These are phyloP conservation scores for Stellera chamaejasme DNA, from an alignment of 345 rosid genomes.

Conservation along the genomic window DNA sequence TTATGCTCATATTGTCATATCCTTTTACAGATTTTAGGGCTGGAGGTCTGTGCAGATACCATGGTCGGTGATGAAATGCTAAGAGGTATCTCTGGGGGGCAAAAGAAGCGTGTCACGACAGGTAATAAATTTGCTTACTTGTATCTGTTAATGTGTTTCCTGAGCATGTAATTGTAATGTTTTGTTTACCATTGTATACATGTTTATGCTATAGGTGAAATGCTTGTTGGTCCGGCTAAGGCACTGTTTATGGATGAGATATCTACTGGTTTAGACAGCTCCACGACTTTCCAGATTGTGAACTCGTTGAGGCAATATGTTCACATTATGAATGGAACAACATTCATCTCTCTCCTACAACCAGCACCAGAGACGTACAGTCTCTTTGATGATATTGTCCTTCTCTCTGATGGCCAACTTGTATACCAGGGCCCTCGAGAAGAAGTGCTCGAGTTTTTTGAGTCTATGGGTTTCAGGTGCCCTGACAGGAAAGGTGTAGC, in stretches of 20 bases:
- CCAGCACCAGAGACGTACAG: slow-evolving; percentile 78
- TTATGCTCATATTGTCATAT: too few species aligned
- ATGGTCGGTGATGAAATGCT: slow-evolving; percentile 61
- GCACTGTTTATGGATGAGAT: slow-evolving; percentile 67
- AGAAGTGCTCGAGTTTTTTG: slow-evolving; percentile 49
- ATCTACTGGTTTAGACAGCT: slow-evolving; percentile 80
- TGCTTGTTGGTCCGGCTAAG: slow-evolving; percentile 61
- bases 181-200: not conserved
- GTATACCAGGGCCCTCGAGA: slow-evolving; percentile 74
- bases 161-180: slow-evolving; percentile 7
- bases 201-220: slow-evolving; percentile 37
- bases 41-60: slow-evolving; percentile 63
- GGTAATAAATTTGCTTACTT: slow-evolving; percentile 20
- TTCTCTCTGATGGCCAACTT: slow-evolving; percentile 63
- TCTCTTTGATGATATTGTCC: slow-evolving; percentile 70
- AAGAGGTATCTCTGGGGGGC: slow-evolving; percentile 76
- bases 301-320: slow-evolving; percentile 52
- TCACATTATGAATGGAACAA: slow-evolving; percentile 52
- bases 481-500: slow-evolving; percentile 79
- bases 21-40: slow-evolving; percentile 49
- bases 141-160: not conserved
- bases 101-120: slow-evolving; percentile 71
- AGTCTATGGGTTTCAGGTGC: slow-evolving; percentile 57
- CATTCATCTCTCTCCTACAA: slow-evolving; percentile 70
- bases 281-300: slow-evolving; percentile 72